Percentiles rank a stretch among this genome's conserved stretches.
phyloP scores from a whole-genome alignment of 768 basidiomycete species.

The Holtermanniella nyarrowii region DNA sequence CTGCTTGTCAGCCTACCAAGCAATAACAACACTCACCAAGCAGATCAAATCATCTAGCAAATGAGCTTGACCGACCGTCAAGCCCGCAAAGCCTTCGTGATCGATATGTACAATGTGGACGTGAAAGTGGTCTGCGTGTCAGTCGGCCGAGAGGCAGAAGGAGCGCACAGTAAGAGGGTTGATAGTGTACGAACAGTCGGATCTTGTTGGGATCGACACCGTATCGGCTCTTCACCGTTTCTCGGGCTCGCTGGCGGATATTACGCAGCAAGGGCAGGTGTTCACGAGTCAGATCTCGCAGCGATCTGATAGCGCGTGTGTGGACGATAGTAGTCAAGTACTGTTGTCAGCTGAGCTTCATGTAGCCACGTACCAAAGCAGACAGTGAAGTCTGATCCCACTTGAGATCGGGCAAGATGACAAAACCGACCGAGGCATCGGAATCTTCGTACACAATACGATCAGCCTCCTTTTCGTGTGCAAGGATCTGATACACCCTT shows the following conservation, averaged over 20 bases:
- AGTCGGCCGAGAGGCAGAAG: not conserved
- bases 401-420: conserved; percentile 92
- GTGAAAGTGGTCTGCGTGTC: conserved; percentile 73
- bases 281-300: conserved; percentile 60
- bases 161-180: conserved; percentile 81
- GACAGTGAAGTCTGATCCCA: conserved; percentile 74
- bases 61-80: conserved; percentile 82
- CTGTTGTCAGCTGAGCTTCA: conserved; percentile 2
- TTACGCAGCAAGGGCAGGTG: conserved; percentile 60
- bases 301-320: conserved; percentile 53
- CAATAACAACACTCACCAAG: conserved; percentile 47
- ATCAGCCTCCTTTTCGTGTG: conserved; percentile 62
- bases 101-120: conserved; percentile 80
- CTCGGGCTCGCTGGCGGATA: conserved; percentile 53
- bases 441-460: conserved; percentile 57
- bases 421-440: conserved; percentile 49
- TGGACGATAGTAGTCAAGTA: conserved; percentile 75
- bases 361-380: conserved; percentile 45
- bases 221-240: conserved; percentile 55
- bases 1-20: conserved; percentile 38
- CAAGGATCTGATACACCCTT: conserved; percentile 80
- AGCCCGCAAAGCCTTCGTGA: conserved; percentile 55
- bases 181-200: conserved; percentile 83
- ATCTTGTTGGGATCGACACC: conserved; percentile 54
- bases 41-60: conserved; percentile 85